Percentiles rank a stretch among this genome's conserved stretches.
These are phyloP conservation scores for Rhizopogon salebrosus DNA, from an alignment of 768 basidiomycete genomes.

Conservation along the genomic window DNA sequence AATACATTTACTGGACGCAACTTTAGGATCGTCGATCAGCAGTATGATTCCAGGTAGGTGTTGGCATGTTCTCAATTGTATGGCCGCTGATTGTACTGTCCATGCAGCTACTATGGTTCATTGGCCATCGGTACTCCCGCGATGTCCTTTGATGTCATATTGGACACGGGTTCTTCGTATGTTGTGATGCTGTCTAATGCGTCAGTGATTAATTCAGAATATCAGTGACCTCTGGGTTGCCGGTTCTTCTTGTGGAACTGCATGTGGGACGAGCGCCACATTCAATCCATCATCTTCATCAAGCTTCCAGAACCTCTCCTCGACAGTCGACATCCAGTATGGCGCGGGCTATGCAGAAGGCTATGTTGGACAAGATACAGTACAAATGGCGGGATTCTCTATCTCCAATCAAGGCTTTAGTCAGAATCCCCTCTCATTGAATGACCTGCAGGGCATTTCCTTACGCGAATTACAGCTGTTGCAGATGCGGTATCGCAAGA, in stretches of 20 bases:
- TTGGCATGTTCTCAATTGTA: background rate
- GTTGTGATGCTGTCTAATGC: constrained; percentile 3
- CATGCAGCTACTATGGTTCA: constrained; percentile 31
- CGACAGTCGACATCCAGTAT: constrained; percentile 39
- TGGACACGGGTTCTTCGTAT: constrained; percentile 47
- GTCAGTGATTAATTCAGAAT: constrained; percentile 20
- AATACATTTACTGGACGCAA: constrained; percentile 1
- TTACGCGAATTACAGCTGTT: constrained; percentile 22
- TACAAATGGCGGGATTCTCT: constrained; percentile 48
- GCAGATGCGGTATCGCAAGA: constrained; percentile 31
- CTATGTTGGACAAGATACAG: constrained; percentile 38
- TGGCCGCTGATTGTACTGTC: background rate
- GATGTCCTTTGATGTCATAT: constrained; percentile 40
- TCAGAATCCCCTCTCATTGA: constrained; percentile 1
- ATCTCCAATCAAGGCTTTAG: constrained; percentile 43
- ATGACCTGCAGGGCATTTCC: background rate
- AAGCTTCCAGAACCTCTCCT: constrained; percentile 30
- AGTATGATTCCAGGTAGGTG: constrained; percentile 56
- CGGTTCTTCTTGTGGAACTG: constrained; percentile 23
- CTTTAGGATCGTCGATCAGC: constrained; percentile 57
- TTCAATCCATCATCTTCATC: constrained; percentile 33
- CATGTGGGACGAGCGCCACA: constrained; percentile 24
- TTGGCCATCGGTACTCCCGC: constrained; percentile 43
- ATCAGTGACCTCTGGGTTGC: constrained; percentile 48
- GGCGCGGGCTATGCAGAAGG: constrained; percentile 46